These are phyloP conservation scores for Fusarium temperatum DNA, from an alignment of 2,329 filamentous ascomycete species.

Conservation along the genomic window DNA sequence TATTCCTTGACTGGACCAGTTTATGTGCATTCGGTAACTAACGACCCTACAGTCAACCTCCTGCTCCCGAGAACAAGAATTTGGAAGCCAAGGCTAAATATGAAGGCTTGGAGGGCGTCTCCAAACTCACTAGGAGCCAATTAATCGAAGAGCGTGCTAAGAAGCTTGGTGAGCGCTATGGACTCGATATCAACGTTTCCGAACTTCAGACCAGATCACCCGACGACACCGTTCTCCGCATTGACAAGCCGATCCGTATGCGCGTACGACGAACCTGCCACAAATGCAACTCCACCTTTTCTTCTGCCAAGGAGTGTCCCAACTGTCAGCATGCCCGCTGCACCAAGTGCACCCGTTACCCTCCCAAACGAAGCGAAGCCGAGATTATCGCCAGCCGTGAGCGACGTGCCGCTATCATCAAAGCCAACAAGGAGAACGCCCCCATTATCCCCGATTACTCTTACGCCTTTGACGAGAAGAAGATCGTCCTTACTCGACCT, in stretches of 20 bases:
- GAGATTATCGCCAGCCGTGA: slow-evolving; percentile 63
- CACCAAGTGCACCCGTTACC: slow-evolving; percentile 80
- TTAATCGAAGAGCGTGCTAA: slow-evolving; percentile 66
- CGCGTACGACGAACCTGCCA: slow-evolving; percentile 84
- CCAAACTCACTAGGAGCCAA: slow-evolving; percentile 58
- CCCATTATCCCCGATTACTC: slow-evolving; percentile 62
- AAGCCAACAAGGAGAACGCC: slow-evolving; percentile 66
- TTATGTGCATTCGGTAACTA: neutral
- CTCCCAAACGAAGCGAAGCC: slow-evolving; percentile 69
- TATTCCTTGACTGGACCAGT: neutral
- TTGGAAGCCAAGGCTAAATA: slow-evolving; percentile 43
- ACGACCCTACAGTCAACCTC: slow-evolving; percentile 29
- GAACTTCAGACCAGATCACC: slow-evolving; percentile 60
- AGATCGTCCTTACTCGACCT: slow-evolving; percentile 67
- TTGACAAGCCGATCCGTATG: slow-evolving; percentile 81
- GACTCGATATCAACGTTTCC: slow-evolving; percentile 63
- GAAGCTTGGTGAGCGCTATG: slow-evolving; percentile 64
- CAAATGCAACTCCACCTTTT: slow-evolving; percentile 79
- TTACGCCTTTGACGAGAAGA: slow-evolving; percentile 55
- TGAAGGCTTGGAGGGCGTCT: slow-evolving; percentile 46
- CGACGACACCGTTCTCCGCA: slow-evolving; percentile 66
- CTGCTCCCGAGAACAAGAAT: slow-evolving; percentile 26
- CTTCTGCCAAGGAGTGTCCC: slow-evolving; percentile 75
- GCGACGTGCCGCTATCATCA: slow-evolving; percentile 58
- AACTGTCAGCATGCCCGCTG: slow-evolving; percentile 84